These are phyloP conservation scores for Schizothecium vesticola DNA, from an alignment of 495 filamentous ascomycete genomes.

Conservation along the genomic window DNA sequence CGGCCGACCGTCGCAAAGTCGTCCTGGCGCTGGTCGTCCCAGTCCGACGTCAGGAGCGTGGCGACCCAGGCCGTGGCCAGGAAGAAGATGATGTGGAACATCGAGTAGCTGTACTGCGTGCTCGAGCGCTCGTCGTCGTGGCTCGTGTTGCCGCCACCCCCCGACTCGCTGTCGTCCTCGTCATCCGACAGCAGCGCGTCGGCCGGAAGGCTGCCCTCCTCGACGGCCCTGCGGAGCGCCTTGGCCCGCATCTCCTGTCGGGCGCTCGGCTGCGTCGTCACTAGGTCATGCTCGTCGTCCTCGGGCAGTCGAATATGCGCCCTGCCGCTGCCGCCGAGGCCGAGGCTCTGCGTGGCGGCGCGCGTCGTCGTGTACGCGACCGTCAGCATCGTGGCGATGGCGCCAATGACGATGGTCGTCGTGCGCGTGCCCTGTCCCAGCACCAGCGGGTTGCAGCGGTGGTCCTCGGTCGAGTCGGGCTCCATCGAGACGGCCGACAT, in stretches of 20 bases:
- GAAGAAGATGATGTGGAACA: conserved; percentile 98
- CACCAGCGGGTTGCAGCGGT: conserved; percentile 86
- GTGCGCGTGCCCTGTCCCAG: conserved; percentile 86
- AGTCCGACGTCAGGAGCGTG: conserved; percentile 80
- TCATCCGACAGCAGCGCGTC: conserved; percentile 80
- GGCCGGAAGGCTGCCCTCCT: conserved; percentile 83
- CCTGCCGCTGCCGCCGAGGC: conserved; percentile 60
- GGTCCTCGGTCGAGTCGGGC: conserved; percentile 69
- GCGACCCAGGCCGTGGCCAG: conserved; percentile 93
- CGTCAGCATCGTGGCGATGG: conserved; percentile 93
- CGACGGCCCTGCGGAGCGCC: conserved; percentile 85
- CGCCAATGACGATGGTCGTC: conserved; percentile 82
- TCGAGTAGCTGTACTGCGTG: conserved; percentile 92
- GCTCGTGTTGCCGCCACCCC: conserved; percentile 49
- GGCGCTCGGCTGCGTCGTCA: conserved; percentile 76
- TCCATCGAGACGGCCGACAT: conserved; percentile 99
- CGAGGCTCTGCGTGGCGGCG: conserved; percentile 89
- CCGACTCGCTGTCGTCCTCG: conserved; percentile 61
- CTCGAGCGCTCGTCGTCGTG: conserved; percentile 81
- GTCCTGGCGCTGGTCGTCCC: conserved; percentile 53
- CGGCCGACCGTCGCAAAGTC: conserved; percentile 88
- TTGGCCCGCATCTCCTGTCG: conserved; percentile 89
- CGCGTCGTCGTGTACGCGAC: conserved; percentile 97
- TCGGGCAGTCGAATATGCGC: conserved; percentile 47
- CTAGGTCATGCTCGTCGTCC: conserved; percentile 75